phyloP scores from a whole-genome alignment of 495 filamentous ascomycete species.

The Filosporella fistucella region DNA sequence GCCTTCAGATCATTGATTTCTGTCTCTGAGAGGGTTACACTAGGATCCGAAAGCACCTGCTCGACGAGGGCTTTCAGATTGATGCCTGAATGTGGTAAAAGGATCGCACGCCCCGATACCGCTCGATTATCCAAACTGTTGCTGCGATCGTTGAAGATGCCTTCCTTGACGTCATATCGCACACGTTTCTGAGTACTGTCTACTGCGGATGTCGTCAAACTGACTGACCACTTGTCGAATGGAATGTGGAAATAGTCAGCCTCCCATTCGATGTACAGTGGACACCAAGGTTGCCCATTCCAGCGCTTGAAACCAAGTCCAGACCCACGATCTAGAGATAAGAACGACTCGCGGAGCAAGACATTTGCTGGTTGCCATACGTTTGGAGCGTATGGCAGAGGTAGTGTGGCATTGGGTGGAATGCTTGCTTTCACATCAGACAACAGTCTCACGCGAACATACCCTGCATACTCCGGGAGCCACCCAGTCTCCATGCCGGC shows the following conservation, averaged over 20 bases:
- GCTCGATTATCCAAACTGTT: constrained; percentile 23
- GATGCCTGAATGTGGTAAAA: constrained; percentile 41
- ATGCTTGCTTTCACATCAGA: no score
- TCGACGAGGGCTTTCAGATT: constrained; percentile 28
- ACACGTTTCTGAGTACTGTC: not conserved
- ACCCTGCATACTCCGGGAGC: no score
- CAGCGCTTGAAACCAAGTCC: not conserved
- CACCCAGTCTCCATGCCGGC: constrained; percentile 38
- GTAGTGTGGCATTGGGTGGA: no score
- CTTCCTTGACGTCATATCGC: not conserved
- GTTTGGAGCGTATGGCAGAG: no score
- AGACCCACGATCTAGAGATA: not conserved
- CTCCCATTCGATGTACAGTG: constrained; percentile 52
- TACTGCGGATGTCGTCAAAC: not conserved
- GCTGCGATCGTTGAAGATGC: constrained; percentile 2
- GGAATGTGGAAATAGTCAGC: constrained; percentile 44
- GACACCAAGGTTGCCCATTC: constrained; percentile 36
- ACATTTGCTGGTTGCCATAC: no score
- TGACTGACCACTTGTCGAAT: constrained; percentile 26
- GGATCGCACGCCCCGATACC: constrained; percentile 33
- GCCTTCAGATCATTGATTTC: not conserved
- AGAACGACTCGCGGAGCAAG: no score
- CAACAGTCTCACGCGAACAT: no score
- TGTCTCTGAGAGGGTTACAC: not conserved
- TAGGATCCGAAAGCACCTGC: not conserved